phyloP scores from a whole-genome alignment of 305 asterid species.

The Fraxinus dipetala region DNA sequence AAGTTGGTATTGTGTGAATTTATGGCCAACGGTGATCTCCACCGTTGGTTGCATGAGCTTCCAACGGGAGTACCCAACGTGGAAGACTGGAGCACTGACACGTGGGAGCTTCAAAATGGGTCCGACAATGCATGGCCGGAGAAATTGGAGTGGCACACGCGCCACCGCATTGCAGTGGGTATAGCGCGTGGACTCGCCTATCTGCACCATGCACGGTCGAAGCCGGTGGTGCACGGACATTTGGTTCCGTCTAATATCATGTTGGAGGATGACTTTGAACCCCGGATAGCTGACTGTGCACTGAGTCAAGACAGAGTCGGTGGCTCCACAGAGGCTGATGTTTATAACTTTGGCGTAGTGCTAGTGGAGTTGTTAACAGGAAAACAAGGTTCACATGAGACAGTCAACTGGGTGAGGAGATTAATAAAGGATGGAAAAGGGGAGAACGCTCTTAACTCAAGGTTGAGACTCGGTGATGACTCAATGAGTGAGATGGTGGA shows the following conservation, averaged over 20 bases:
- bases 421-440: conserved; percentile 58
- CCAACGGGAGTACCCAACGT: conserved; percentile 66
- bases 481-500: conserved; percentile 71
- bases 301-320: conserved; percentile 33
- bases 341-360: conserved; percentile 67
- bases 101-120: conserved; percentile 69
- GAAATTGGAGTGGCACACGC: conserved; percentile 85
- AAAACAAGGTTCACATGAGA: conserved; percentile 39
- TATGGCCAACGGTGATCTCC: conserved; percentile 90
- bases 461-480: conserved; percentile 48
- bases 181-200: conserved; percentile 88
- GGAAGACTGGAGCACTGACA: conserved; percentile 90
- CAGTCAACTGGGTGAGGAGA: conserved; percentile 49
- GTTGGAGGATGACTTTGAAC: conserved; percentile 72
- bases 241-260: conserved; percentile 59
- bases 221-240: conserved; percentile 78
- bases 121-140: conserved; percentile 41
- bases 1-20: conserved; percentile 73
- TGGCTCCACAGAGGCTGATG: conserved; percentile 57
- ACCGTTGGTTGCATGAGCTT: conserved; percentile 89
- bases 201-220: conserved; percentile 83
- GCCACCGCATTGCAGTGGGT: conserved; percentile 93
- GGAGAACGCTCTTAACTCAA: conserved; percentile 56
- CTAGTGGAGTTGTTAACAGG: conserved; percentile 68
- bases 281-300: conserved; percentile 64